Evolutionary conservation across 31 red algal genomes (phyloP).

Genomic region (Asparagopsis taxiformis): DNA sequence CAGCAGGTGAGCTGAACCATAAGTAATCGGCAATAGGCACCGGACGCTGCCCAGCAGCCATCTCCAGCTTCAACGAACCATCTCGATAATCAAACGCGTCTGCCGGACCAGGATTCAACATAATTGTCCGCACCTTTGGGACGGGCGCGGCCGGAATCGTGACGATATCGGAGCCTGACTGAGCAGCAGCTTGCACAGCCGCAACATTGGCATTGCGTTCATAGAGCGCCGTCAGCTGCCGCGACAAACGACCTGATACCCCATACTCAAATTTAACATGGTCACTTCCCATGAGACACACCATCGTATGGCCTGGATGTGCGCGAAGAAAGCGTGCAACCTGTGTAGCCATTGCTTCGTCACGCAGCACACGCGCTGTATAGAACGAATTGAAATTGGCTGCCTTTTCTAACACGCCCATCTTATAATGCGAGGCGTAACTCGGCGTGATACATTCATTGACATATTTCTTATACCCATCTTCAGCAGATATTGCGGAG

Average conservation of each 20-base stretch:
- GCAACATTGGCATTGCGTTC: too few relatives aligned
- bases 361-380: constrained; percentile 53
- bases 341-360: constrained; percentile 59
- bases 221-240: constrained; percentile 15
- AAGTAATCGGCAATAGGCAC: constrained; percentile 57
- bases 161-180: neutral
- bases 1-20: constrained; percentile 61
- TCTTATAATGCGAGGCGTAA: constrained; percentile 50
- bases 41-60: constrained; percentile 26
- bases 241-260: constrained; percentile 19
- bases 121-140: constrained; percentile 32
- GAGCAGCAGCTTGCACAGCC: neutral
- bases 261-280: constrained; percentile 78
- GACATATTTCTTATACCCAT: constrained; percentile 47
- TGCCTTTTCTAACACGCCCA: constrained; percentile 23
- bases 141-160: neutral
- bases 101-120: constrained; percentile 59
- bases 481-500: constrained; percentile 26
- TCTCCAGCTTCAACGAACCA: constrained; percentile 45
- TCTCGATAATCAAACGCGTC: constrained; percentile 51
- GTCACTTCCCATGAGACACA: constrained; percentile 54
- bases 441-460: constrained; percentile 57
- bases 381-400: constrained; percentile 57
- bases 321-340: constrained; percentile 12
- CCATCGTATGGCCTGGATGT: constrained; percentile 17